Evolutionary conservation across 83 land plant genomes (phyloP).

Genomic region (Picea abies): DNA sequence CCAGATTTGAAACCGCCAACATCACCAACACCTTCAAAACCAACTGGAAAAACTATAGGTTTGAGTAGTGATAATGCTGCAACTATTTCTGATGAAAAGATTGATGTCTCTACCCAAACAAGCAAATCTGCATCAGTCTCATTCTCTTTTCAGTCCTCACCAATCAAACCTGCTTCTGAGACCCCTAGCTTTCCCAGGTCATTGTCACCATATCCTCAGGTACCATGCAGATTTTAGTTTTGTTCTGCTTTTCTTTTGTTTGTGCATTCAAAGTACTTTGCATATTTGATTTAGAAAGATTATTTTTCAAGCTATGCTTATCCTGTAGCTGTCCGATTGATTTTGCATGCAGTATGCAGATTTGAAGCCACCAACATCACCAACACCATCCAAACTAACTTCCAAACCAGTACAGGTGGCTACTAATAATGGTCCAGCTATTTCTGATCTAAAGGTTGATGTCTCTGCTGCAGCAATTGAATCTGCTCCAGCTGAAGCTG

Average conservation of each 20-base stretch:
- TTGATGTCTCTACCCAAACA: neutral
- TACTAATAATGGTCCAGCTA: neutral
- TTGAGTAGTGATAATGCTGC: neutral
- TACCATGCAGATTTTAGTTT: neutral
- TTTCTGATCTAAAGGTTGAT: conserved; percentile 6
- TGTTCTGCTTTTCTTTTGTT: neutral
- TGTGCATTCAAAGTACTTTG: conserved; percentile 1
- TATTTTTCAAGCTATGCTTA: neutral
- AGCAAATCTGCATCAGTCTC: neutral
- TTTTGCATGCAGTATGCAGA: conserved; percentile 5
- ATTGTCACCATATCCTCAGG: conserved; percentile 12
- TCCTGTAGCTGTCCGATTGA: neutral
- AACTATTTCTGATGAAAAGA: neutral
- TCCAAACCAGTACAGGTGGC: neutral
- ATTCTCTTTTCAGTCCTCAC: neutral
- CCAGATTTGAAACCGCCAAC: conserved; percentile 19
- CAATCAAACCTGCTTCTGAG: conserved; percentile 6
- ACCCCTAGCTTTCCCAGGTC: neutral
- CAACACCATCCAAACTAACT: neutral
- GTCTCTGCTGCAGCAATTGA: neutral
- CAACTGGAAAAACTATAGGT: neutral
- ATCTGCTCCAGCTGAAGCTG: neutral
- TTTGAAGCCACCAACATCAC: conserved; percentile 17
- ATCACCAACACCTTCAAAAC: conserved; percentile 10
- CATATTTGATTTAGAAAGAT: neutral